Evolutionary conservation across 2,329 filamentous ascomycete species (phyloP).

Genomic region (Pochonia chlamydosporia): DNA sequence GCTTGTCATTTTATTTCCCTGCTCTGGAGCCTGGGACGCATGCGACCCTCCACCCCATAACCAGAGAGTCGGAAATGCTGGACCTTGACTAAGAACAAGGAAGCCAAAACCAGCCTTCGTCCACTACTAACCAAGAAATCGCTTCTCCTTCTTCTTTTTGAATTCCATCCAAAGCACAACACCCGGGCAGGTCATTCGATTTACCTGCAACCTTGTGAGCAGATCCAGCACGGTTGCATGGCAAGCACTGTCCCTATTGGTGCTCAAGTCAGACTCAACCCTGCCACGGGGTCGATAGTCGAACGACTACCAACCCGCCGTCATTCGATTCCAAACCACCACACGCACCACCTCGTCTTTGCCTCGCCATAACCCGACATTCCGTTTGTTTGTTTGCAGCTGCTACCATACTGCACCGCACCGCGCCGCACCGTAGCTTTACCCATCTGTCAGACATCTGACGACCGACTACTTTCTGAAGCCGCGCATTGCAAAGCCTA

Average conservation of each 20-base stretch:
- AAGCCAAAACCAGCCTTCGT: not conserved
- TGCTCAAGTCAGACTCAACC: conserved; percentile 5
- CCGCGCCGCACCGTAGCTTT: not conserved
- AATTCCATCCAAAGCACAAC: not conserved
- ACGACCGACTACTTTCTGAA: not conserved
- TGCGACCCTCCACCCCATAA: too few relatives aligned
- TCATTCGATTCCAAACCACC: conserved; percentile 9
- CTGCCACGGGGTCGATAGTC: conserved; percentile 4
- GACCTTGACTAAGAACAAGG: not conserved
- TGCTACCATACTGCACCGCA: not conserved
- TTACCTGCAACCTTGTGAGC: conserved; percentile 3
- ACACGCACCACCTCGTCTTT: conserved; percentile 2
- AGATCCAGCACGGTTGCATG: conserved; percentile 3
- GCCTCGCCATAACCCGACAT: not conserved
- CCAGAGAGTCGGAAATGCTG: not conserved
- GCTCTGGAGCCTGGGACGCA: too few relatives aligned
- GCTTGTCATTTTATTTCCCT: too few relatives aligned
- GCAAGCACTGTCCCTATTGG: conserved; percentile 4
- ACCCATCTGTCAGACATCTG: conserved; percentile 1
- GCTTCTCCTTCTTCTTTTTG: conserved; percentile 1
- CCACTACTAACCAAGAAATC: not conserved
- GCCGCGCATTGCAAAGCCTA: conserved; percentile 2
- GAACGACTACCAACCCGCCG: conserved; percentile 7
- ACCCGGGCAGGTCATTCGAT: conserved; percentile 3
- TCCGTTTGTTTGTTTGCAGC: conserved; percentile 3